phyloP scores from a whole-genome alignment of 2,329 filamentous ascomycete genomes.

The Amauroascus niger region DNA sequence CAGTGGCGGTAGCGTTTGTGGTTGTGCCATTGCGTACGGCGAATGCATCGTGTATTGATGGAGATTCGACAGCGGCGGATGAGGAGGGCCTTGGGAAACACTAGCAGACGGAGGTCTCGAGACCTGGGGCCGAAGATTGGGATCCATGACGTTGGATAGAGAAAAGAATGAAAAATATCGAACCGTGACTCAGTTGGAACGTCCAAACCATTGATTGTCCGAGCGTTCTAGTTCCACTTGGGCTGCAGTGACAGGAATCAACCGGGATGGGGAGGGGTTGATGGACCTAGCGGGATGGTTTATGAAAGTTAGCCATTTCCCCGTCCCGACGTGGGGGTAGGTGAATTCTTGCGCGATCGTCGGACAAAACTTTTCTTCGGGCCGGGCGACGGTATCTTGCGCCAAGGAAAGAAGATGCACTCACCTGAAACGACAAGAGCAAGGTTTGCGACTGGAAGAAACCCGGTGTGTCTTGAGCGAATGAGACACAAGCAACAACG shows the following conservation, averaged over 20 bases:
- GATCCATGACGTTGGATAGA: slow-evolving; percentile 30
- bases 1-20: slow-evolving; percentile 39
- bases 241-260: slow-evolving; percentile 7
- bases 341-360: background rate
- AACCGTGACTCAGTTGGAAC: slow-evolving; percentile 10
- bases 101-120: slow-evolving; percentile 38
- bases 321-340: background rate
- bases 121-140: slow-evolving; percentile 36
- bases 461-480: slow-evolving; percentile 4
- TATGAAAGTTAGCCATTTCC: background rate
- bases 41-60: slow-evolving; percentile 41
- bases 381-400: background rate
- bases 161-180: slow-evolving; percentile 8
- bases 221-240: background rate
- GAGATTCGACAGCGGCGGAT: slow-evolving; percentile 39
- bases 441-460: slow-evolving; percentile 5
- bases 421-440: slow-evolving; percentile 7
- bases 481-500: background rate
- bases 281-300: background rate
- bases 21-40: slow-evolving; percentile 37
- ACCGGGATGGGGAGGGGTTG: background rate
- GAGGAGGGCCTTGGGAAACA: slow-evolving; percentile 27
- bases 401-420: background rate
- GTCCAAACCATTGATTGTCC: slow-evolving; percentile 17
- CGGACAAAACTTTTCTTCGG: slow-evolving; percentile 1